Evolutionary conservation across 352 stramenopile genomes (phyloP).

Genomic region (Pythium pyrilobum): DNA sequence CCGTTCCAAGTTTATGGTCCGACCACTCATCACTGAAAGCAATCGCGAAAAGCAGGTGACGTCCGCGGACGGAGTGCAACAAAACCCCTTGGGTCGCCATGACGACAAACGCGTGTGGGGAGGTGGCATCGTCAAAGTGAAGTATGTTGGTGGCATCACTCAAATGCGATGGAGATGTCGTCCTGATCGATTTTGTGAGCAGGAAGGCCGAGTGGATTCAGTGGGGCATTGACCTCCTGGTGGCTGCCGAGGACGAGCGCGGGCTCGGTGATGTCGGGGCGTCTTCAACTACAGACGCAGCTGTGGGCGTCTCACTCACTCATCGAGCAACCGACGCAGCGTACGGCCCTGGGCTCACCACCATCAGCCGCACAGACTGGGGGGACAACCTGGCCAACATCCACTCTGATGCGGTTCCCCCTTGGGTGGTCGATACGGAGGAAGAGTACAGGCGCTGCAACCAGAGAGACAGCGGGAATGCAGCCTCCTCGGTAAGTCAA

Average conservation of each 20-base stretch:
- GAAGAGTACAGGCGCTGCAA: constrained; percentile 71
- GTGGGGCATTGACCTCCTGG: constrained; percentile 56
- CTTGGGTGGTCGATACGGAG: constrained; percentile 67
- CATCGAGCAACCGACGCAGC: constrained; percentile 52
- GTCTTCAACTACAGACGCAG: not conserved
- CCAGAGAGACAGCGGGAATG: too few species aligned
- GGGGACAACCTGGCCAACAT: constrained; percentile 44
- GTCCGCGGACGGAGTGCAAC: constrained; percentile 34
- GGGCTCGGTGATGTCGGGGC: not conserved
- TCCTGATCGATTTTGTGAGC: not conserved
- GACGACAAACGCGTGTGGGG: constrained; percentile 58
- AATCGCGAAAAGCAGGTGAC: too few species aligned
- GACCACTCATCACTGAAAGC: not conserved
- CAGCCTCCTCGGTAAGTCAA: too few species aligned
- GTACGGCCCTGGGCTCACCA: constrained; percentile 33
- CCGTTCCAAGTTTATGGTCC: not conserved
- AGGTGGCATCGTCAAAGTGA: constrained; percentile 52
- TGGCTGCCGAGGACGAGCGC: constrained; percentile 34
- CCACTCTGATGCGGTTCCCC: constrained; percentile 54
- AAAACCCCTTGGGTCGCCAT: constrained; percentile 46
- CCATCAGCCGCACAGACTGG: constrained; percentile 40
- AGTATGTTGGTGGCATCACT: constrained; percentile 5
- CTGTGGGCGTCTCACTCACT: constrained; percentile 1
- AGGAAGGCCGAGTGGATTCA: constrained; percentile 42
- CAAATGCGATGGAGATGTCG: not conserved